A percentile compares a stretch with the other conserved stretches of the same genome.
These are phyloP conservation scores for Alternaria dauci DNA, from an alignment of 2,329 filamentous ascomycete genomes.

Conservation along the genomic window DNA sequence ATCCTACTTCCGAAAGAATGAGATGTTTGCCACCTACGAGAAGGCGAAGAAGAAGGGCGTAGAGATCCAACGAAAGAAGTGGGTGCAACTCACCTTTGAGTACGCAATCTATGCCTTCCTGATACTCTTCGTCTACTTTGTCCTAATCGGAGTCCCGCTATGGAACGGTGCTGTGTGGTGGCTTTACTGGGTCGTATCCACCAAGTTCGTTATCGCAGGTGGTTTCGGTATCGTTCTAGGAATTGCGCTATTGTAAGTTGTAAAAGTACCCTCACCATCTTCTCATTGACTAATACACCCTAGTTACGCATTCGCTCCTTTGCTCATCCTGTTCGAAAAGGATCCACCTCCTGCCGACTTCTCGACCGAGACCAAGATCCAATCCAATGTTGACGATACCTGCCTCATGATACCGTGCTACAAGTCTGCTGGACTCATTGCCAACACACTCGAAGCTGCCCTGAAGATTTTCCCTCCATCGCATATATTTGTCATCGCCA, in stretches of 20 bases:
- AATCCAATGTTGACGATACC: conserved; percentile 40
- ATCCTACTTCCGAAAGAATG: conserved; percentile 25
- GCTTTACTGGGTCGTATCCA: conserved; percentile 21
- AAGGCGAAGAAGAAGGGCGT: conserved; percentile 34
- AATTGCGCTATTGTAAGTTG: conserved; percentile 24
- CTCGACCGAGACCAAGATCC: conserved; percentile 33
- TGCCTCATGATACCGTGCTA: conserved; percentile 26
- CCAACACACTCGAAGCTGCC: conserved; percentile 23
- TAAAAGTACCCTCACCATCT: conserved; percentile 46
- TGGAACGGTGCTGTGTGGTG: conserved; percentile 54
- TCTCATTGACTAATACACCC: conserved; percentile 8
- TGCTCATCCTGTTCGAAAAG: conserved; percentile 47
- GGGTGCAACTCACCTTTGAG: conserved; percentile 51
- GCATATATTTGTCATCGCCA: conserved; percentile 27
- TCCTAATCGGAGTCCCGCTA: conserved; percentile 56
- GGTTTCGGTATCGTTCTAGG: conserved; percentile 54
- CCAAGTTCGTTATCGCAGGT: conserved; percentile 53
- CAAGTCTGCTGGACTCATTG: conserved; percentile 23
- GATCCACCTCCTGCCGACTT: conserved; percentile 36
- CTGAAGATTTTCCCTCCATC: conserved; percentile 26
- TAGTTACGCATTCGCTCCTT: conserved; percentile 37
- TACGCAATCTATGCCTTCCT: conserved; percentile 49
- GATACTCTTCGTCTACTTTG: conserved; percentile 55
- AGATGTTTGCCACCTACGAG: conserved; percentile 32
- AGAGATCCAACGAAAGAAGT: conserved; percentile 43